Evolutionary conservation across 2,329 filamentous ascomycete species (phyloP).

Genomic region (Fusarium pseudograminearum): DNA sequence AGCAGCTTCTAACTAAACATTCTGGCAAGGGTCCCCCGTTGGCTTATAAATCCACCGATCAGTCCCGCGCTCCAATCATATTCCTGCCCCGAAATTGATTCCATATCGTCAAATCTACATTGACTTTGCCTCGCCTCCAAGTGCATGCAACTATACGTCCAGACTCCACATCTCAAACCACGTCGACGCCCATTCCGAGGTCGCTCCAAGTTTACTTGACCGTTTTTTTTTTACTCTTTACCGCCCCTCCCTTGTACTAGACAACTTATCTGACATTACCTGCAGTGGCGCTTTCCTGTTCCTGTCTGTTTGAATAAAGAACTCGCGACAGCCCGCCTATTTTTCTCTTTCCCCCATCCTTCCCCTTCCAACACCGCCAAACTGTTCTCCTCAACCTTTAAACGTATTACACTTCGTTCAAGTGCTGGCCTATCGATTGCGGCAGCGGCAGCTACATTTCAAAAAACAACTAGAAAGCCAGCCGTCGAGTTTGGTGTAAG

Average conservation of each 20-base stretch:
- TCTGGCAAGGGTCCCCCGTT: neutral
- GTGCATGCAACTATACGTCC: slow-evolving; percentile 14
- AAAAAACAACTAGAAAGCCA: slow-evolving; percentile 58
- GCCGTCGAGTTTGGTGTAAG: slow-evolving; percentile 55
- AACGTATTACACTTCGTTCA: slow-evolving; percentile 78
- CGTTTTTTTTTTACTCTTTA: slow-evolving; percentile 12
- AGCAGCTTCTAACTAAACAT: slow-evolving; percentile 30
- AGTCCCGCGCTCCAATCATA: slow-evolving; percentile 27
- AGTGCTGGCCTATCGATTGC: slow-evolving; percentile 80
- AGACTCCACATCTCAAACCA: slow-evolving; percentile 21
- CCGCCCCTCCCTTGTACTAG: slow-evolving; percentile 20
- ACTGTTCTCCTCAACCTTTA: slow-evolving; percentile 89
- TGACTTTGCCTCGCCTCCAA: slow-evolving; percentile 12
- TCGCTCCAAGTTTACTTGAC: slow-evolving; percentile 23
- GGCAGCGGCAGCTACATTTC: slow-evolving; percentile 72
- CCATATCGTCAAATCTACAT: slow-evolving; percentile 23
- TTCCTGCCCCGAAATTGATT: slow-evolving; percentile 30
- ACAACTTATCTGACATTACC: slow-evolving; percentile 1
- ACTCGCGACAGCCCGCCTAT: slow-evolving; percentile 35
- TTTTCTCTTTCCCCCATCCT: neutral
- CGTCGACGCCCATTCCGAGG: slow-evolving; percentile 21
- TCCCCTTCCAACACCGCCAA: slow-evolving; percentile 68
- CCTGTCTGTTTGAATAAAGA: slow-evolving; percentile 18
- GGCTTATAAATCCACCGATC: slow-evolving; percentile 29
- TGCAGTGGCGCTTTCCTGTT: slow-evolving; percentile 16